Evolutionary conservation across 345 rosid species (phyloP).

Genomic region (Pugionium cornutum): DNA sequence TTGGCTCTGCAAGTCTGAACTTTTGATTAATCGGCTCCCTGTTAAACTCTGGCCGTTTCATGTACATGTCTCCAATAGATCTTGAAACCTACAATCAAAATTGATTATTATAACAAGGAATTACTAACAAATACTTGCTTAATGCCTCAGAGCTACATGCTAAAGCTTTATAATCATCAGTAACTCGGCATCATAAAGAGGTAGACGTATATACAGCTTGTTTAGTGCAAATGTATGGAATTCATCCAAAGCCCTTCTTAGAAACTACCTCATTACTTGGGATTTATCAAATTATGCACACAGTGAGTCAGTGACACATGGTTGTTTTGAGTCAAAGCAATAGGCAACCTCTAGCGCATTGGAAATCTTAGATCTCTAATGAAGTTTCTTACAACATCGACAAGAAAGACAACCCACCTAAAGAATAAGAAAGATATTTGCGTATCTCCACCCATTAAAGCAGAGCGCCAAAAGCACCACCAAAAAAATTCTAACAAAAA

Average conservation of each 20-base stretch:
- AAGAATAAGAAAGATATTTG: not conserved
- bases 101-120: not conserved
- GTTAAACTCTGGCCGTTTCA: constrained; percentile 72
- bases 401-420: not conserved
- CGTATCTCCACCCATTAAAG: not conserved
- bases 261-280: not conserved
- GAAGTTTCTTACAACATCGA: too few species aligned
- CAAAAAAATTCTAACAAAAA: not conserved
- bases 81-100: constrained; percentile 66
- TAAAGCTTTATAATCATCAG: not conserved
- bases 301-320: not conserved
- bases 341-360: not conserved
- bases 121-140: not conserved
- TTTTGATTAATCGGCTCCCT: constrained; percentile 61
- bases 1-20: constrained; percentile 82
- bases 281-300: not conserved
- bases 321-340: not conserved
- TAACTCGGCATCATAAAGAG: not conserved
- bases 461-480: not conserved
- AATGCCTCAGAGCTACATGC: not conserved
- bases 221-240: not conserved
- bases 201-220: not conserved
- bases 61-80: constrained; percentile 82
- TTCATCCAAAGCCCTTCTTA: not conserved
- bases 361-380: not conserved